phyloP scores from a whole-genome alignment of 2,329 filamentous ascomycete species.

The Penicillium sclerotiorum region DNA sequence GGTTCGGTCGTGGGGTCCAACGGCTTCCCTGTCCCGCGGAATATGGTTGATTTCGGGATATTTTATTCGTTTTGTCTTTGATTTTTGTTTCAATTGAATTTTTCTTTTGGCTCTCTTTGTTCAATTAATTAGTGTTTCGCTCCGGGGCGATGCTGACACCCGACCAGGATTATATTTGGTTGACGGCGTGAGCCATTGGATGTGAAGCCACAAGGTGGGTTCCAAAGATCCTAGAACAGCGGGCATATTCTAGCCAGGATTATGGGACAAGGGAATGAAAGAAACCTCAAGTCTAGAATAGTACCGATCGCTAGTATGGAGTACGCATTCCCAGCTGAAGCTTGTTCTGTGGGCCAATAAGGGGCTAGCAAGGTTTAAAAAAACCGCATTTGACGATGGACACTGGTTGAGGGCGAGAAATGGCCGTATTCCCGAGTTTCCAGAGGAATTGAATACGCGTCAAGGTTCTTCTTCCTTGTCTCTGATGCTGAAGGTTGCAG shows the following conservation, averaged over 20 bases:
- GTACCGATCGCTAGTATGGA: constrained; percentile 8
- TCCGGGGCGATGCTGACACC: neutral
- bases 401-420: neutral
- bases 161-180: constrained; percentile 2
- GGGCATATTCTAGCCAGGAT: constrained; percentile 19
- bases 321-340: constrained; percentile 2
- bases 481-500: constrained; percentile 7
- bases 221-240: constrained; percentile 24
- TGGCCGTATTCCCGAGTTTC: constrained; percentile 5
- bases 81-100: neutral
- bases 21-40: constrained; percentile 10
- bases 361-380: neutral
- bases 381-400: neutral
- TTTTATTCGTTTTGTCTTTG: neutral
- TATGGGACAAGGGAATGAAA: constrained; percentile 11
- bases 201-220: constrained; percentile 5
- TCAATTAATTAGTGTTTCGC: too few species aligned
- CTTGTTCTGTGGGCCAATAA: neutral
- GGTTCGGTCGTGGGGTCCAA: constrained; percentile 10
- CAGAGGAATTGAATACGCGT: neutral
- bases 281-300: constrained; percentile 13
- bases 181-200: constrained; percentile 4
- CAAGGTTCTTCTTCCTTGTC: neutral
- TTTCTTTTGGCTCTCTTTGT: neutral
- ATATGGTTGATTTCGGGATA: neutral